Percentiles rank a stretch among this genome's conserved stretches.
Evolutionary conservation across 2,329 filamentous ascomycete genomes (phyloP).

Genomic region (Graphilbum fragrans): DNA sequence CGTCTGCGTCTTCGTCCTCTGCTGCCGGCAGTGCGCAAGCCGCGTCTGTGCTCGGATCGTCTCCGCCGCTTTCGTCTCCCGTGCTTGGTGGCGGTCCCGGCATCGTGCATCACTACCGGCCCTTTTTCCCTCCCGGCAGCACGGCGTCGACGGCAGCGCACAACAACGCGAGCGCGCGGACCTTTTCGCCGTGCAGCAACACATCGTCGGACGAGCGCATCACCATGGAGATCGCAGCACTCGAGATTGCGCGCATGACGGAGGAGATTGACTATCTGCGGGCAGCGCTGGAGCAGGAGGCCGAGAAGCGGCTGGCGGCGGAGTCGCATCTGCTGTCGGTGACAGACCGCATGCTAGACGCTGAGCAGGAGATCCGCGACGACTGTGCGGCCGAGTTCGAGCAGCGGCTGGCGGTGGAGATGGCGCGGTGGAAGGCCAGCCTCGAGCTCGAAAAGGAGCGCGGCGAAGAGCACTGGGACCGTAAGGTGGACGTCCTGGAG

Average conservation of each 20-base stretch:
- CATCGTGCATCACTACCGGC: conserved; percentile 18
- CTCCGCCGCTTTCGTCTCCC: too few relatives aligned
- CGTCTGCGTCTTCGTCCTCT: too few relatives aligned
- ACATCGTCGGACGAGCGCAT: conserved; percentile 39
- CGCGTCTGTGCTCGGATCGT: too few relatives aligned
- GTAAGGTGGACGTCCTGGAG: conserved; percentile 57
- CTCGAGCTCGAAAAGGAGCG: conserved; percentile 69
- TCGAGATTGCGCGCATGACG: conserved; percentile 69
- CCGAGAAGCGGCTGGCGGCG: conserved; percentile 54
- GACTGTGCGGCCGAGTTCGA: conserved; percentile 87
- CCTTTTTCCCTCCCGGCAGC: conserved; percentile 26
- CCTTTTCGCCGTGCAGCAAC: conserved; percentile 25
- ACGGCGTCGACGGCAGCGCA: conserved; percentile 11
- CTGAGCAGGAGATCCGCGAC: conserved; percentile 78
- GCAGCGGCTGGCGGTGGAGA: conserved; percentile 58
- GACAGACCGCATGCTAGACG: conserved; percentile 49
- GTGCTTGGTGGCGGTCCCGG: background rate
- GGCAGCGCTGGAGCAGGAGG: conserved; percentile 57
- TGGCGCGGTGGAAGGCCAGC: conserved; percentile 67
- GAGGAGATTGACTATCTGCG: conserved; percentile 68
- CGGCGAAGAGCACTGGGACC: conserved; percentile 75
- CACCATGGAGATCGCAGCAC: conserved; percentile 70
- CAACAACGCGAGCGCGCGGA: conserved; percentile 14
- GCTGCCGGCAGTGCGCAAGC: conserved; percentile 11
- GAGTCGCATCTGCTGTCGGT: conserved; percentile 63